Base-by-base conservation (phyloP, 352 stramenopile genomes). In the Pythium guiyangense region DNA sequence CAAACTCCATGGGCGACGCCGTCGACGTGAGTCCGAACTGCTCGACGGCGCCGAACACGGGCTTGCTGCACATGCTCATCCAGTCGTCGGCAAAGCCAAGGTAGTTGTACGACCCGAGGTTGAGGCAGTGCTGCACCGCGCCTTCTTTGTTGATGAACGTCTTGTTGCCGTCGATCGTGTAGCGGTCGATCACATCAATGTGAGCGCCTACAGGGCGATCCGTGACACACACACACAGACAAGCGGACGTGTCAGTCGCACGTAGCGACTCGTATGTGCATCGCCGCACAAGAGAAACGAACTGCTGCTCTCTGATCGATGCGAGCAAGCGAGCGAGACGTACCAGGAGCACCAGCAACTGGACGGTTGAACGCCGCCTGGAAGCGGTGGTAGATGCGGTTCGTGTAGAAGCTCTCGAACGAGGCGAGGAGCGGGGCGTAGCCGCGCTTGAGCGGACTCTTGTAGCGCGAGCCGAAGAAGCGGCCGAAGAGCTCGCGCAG, bases 31-130 rank as follows among this genome's bases (percentile, higher is more conserved):
- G 77, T 0, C 90, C 87, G 35, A 97, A 94, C 29, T 86, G 61
- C 6, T 97, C 69, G 1, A 99, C 70, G 12, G 84, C 82, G 25
- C 68, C 66, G 59, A 98, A 83, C 11, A 99, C 97, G 25, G 87
- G 73, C 29, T 87, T 75, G 60, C 79, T 83, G 78, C 97, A 99
- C 43, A 94, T 99, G 62, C 92, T 83, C 69, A 98, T 91, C 97
- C 96, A 99, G 75, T 99, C 97, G 68, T 99, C 97, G 2, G 96
- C 97, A 74, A 99, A 99, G 25, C 97, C 97, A 15, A 99, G 74
- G 75, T 99, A 99, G 81, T 99, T 99, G 85, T 99, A 99, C 53
- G 89, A 98, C 40, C 97, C 97, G 2, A 99, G 73, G 76, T 99
- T 99, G 20, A 99, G 70, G 66, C 94, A 99, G 48, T 77, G 69